A percentile compares a stretch with the other conserved stretches of the same genome.
These are phyloP conservation scores for Melaleuca alternifolia DNA, from an alignment of 345 rosid species.

Conservation along the genomic window DNA sequence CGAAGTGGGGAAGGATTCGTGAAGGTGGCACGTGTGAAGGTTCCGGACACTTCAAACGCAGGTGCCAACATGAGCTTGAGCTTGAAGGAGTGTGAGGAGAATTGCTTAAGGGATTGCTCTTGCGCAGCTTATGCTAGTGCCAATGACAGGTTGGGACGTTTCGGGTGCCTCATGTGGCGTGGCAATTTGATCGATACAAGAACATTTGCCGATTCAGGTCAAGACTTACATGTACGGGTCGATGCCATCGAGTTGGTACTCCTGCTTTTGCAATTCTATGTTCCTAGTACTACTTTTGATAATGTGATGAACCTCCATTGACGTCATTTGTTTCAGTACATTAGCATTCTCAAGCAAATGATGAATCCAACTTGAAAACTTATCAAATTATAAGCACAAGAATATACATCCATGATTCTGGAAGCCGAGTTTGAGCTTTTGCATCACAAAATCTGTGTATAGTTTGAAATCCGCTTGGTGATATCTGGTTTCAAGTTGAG, in stretches of 20 bases:
- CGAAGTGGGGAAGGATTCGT: constrained; percentile 42
- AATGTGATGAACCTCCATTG: not conserved
- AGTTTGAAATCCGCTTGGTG: not conserved
- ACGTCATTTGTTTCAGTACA: not conserved
- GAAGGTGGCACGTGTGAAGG: constrained; percentile 25
- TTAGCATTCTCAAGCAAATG: not conserved
- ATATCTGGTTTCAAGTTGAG: not conserved
- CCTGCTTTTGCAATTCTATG: not conserved
- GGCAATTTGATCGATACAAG: constrained; percentile 31
- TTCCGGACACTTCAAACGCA: constrained; percentile 37
- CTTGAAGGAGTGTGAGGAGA: constrained; percentile 20
- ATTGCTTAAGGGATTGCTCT: constrained; percentile 39
- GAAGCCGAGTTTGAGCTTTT: not conserved
- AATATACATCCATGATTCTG: not conserved
- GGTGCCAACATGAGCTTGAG: constrained; percentile 26
- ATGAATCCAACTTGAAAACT: not conserved
- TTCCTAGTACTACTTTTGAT: not conserved
- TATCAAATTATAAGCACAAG: not conserved
- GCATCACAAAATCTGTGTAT: not conserved
- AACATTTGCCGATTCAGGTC: constrained; percentile 25
- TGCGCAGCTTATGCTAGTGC: constrained; percentile 52
- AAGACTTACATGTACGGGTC: constrained; percentile 35
- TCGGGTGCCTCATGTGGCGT: constrained; percentile 51
- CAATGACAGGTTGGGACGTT: constrained; percentile 19
- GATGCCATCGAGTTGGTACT: constrained; percentile 44